These are phyloP conservation scores for Gracilaria domingensis DNA, from an alignment of 23 red algal species.

Conservation along the genomic window DNA sequence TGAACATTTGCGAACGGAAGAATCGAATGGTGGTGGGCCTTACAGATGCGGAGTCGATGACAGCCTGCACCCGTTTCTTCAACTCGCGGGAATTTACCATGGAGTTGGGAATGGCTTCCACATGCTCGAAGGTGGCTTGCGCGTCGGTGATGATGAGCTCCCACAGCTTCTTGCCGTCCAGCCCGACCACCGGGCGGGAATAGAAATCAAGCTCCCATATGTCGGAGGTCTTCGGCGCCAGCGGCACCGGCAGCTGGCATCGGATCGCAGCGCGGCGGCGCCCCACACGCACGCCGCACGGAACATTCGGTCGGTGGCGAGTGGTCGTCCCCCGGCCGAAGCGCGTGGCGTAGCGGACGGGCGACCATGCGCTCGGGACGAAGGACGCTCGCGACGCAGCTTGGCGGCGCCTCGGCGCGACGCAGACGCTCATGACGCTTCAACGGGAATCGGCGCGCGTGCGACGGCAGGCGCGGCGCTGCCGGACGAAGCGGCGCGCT, in stretches of 20 bases:
- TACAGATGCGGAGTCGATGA: slow-evolving; percentile 51
- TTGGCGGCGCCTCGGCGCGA: no score
- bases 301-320: no score
- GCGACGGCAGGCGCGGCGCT: neutral
- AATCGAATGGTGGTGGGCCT: slow-evolving; percentile 83
- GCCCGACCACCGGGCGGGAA: slow-evolving; percentile 87
- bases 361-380: no score
- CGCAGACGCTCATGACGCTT: no score
- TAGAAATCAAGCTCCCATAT: slow-evolving; percentile 99
- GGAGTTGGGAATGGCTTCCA: slow-evolving; percentile 90
- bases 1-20: slow-evolving; percentile 96
- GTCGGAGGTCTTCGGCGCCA: slow-evolving; percentile 49
- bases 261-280: neutral
- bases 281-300: no score
- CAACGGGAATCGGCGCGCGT: no score
- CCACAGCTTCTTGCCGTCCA: slow-evolving; percentile 97
- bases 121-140: slow-evolving; percentile 71
- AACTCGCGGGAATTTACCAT: slow-evolving; percentile 93
- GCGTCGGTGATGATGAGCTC: slow-evolving; percentile 96
- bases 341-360: no score
- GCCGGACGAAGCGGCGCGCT: neutral
- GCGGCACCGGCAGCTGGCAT: slow-evolving; percentile 22
- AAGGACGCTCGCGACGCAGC: no score
- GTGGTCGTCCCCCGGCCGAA: no score
- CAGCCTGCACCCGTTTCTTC: slow-evolving; percentile 61